Evolutionary conservation across 495 filamentous ascomycete species (phyloP), one percentile per base, ranked within the genome.

Genomic region (Corynascus novoguineensis): DNA sequence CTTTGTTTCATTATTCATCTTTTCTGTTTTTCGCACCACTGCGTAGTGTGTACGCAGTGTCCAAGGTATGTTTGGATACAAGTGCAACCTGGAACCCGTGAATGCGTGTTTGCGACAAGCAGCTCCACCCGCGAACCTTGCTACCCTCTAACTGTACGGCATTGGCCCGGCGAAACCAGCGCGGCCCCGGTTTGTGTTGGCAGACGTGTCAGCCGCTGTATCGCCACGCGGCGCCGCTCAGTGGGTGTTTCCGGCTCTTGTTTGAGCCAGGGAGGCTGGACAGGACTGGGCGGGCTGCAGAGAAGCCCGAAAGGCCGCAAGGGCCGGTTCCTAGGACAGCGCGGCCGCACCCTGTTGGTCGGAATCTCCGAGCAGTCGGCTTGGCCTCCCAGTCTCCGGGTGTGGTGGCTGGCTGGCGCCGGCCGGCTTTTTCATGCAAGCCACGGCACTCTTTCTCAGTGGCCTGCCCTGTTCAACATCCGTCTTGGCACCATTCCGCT

Each of bases 231-330:
- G 55, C 35, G 28, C 35, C 45, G 35, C 46, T n/a, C 45, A 35
- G 35, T 57, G 55, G 47, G 21, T 34, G 38, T 22, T 21, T n/a
- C 53, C 17, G 22, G 10, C 22, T 24, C 5, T 50, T 35, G 31
- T 31, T 22, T 31, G 47, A 28, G n/a, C n/a, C 25, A 15, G 12
- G 19, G 50, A n/a, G n/a, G n/a, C 34, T 2, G 7, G 3, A 19
- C 10, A 15, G 9, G n/a, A 24, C 45, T 38, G 21, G 21, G 11
- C 24, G 35, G 12, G 47, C 55, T 58, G 55, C 55, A 58, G 19
- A 27, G 55, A 58, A 51, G 55, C 55, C 55, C 55, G 45, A 58
- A 51, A 38, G 50, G 51, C 38, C n/a, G 19, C 47, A 51, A 47
- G 32, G 53, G 19, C n/a, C 51, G 24, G 50, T 19, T 38, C 32